These are phyloP conservation scores for Ascodesmis nigricans DNA, from an alignment of 495 filamentous ascomycete genomes.

Conservation along the genomic window DNA sequence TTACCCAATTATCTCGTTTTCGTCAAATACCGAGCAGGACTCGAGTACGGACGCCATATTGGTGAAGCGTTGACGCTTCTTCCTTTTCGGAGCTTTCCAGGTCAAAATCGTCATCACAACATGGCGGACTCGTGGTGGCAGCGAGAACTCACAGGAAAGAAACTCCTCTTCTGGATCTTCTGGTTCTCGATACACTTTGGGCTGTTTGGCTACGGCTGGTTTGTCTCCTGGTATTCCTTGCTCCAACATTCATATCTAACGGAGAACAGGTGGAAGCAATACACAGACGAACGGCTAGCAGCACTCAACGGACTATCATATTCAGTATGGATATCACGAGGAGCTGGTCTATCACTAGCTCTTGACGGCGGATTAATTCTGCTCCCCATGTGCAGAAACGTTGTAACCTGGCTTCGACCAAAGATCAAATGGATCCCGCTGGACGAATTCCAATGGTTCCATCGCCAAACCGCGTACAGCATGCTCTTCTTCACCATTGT, in stretches of 20 bases:
- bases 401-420: slow-evolving; percentile 62
- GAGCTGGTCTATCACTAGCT: slow-evolving; percentile 61
- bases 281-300: slow-evolving; percentile 37
- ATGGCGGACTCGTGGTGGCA: slow-evolving; percentile 27
- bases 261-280: slow-evolving; percentile 51
- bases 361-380: slow-evolving; percentile 75
- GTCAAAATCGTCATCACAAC: slow-evolving; percentile 17
- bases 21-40: too few relatives aligned
- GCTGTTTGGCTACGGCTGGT: slow-evolving; percentile 82
- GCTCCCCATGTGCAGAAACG: slow-evolving; percentile 81
- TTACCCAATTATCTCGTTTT: too few relatives aligned
- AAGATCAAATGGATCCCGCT: slow-evolving; percentile 75
- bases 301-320: slow-evolving; percentile 60
- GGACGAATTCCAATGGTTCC: slow-evolving; percentile 91
- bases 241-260: slow-evolving; percentile 1
- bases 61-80: too few relatives aligned
- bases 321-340: slow-evolving; percentile 91
- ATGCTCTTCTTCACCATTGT: slow-evolving; percentile 62
- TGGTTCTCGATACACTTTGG: slow-evolving; percentile 71
- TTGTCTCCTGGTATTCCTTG: slow-evolving; percentile 20
- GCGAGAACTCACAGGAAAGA: slow-evolving; percentile 41
- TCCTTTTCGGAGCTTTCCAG: too few relatives aligned
- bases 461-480: slow-evolving; percentile 82
- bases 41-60: too few relatives aligned
- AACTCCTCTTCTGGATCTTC: slow-evolving; percentile 57